Conservation (phyloP, 2,329 filamentous ascomycete genomes). For the Scortechinia acanthostroma region DNA sequence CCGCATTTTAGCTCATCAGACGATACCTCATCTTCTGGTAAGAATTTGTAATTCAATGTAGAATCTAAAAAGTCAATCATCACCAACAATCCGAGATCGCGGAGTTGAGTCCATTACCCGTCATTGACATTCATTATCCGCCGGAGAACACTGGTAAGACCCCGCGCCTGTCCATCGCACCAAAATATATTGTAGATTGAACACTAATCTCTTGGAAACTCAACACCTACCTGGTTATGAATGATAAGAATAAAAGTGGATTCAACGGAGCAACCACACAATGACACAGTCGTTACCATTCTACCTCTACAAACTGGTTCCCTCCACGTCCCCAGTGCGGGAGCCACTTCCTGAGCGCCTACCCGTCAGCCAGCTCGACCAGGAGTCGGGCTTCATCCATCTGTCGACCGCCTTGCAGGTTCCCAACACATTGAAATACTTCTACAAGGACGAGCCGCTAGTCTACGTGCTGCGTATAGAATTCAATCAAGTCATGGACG, state of each 20-base stretch:
- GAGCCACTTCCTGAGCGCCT: constrained; percentile 20
- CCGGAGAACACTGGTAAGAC: too few species aligned
- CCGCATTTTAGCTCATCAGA: too few species aligned
- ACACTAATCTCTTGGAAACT: too few species aligned
- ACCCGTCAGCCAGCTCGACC: constrained; percentile 23
- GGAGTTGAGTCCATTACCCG: too few species aligned
- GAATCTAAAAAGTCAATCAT: too few species aligned
- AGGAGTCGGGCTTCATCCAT: constrained; percentile 23
- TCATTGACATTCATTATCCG: too few species aligned
- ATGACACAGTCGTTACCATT: constrained; percentile 10
- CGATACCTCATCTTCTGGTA: too few species aligned
- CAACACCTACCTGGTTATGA: too few species aligned
- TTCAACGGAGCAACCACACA: constrained; percentile 2
- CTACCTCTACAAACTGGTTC: constrained; percentile 27
- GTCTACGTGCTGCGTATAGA: constrained; percentile 25
- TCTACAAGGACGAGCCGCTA: constrained; percentile 23
- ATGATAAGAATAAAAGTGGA: background rate
- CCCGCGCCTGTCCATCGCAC: too few species aligned
- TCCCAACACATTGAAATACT: constrained; percentile 23
- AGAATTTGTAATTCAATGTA: too few species aligned
- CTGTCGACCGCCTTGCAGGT: constrained; percentile 24
- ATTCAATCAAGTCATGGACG: constrained; percentile 9
- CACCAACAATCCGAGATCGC: too few species aligned
- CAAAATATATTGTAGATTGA: too few species aligned
- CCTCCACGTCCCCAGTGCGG: constrained; percentile 19